phyloP scores from a whole-genome alignment of 495 filamentous ascomycete genomes.

The Penicillium soppii region DNA sequence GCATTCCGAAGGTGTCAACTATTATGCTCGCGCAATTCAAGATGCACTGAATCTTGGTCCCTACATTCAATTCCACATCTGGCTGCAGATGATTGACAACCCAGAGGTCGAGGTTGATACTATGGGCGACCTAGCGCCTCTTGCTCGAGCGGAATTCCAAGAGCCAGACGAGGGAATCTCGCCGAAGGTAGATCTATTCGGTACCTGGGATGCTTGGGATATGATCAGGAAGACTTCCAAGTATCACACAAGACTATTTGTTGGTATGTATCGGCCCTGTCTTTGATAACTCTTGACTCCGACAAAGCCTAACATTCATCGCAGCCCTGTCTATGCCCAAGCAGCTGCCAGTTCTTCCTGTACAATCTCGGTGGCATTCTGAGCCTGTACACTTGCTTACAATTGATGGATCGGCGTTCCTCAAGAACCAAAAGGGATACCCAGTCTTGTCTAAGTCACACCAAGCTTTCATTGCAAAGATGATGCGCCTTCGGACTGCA shows the following conservation, averaged over 20 bases:
- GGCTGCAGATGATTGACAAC: conserved; percentile 72
- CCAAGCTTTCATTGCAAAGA: conserved; percentile 72
- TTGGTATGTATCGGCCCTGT: conserved; percentile 66
- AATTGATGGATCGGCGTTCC: conserved; percentile 65
- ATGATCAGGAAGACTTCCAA: conserved; percentile 80
- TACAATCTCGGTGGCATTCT: conserved; percentile 90
- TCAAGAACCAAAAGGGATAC: conserved; percentile 74
- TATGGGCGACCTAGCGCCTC: conserved; percentile 56
- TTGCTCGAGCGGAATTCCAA: conserved; percentile 55
- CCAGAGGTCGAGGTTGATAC: conserved; percentile 53
- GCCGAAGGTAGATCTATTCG: conserved; percentile 61
- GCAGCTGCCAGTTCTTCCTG: conserved; percentile 66
- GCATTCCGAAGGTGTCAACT: conserved; percentile 51
- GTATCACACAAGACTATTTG: conserved; percentile 75
- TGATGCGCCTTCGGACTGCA: conserved; percentile 76
- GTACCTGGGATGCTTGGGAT: conserved; percentile 93
- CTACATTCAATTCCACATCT: conserved; percentile 77
- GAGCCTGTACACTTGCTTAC: conserved; percentile 84
- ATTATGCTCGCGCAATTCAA: conserved; percentile 83
- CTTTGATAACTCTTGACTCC: background rate
- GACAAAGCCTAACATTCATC: background rate
- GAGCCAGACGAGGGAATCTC: conserved; percentile 27
- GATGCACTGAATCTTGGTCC: conserved; percentile 71
- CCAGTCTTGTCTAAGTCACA: conserved; percentile 81
- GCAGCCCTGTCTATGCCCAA: conserved; percentile 77